A percentile compares a stretch with the other conserved stretches of the same genome.
phyloP scores from a whole-genome alignment of 768 basidiomycete genomes.

The Ramaria rubella region DNA sequence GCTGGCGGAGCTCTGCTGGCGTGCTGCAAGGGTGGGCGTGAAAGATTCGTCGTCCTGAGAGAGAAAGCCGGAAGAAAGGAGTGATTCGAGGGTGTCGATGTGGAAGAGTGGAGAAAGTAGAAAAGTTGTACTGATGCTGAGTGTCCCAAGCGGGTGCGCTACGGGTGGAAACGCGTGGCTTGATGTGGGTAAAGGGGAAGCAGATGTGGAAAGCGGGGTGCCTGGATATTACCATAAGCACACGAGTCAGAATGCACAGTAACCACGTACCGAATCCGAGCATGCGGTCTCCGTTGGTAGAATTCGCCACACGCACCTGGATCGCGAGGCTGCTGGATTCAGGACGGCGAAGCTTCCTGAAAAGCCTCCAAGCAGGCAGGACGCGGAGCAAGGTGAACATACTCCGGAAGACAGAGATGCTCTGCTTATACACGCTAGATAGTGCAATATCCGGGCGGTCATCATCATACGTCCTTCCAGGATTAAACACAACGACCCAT shows the following conservation, averaged over 20 bases:
- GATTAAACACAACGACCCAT: constrained; percentile 49
- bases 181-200: constrained; percentile 37
- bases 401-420: constrained; percentile 76
- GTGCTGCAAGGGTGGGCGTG: constrained; percentile 64
- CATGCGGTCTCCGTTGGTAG: not conserved
- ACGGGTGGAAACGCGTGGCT: constrained; percentile 60
- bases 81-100: constrained; percentile 69
- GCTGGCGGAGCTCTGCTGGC: constrained; percentile 53
- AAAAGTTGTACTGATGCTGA: constrained; percentile 58
- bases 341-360: constrained; percentile 49
- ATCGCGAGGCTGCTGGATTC: constrained; percentile 41
- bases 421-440: constrained; percentile 78
- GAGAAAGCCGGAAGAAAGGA: constrained; percentile 67
- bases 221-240: constrained; percentile 11
- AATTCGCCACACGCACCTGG: constrained; percentile 34
- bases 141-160: constrained; percentile 59
- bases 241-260: not conserved
- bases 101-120: constrained; percentile 63
- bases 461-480: constrained; percentile 6
- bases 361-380: constrained; percentile 70
- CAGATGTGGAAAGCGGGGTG: not conserved
- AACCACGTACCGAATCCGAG: constrained; percentile 17
- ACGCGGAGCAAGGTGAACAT: constrained; percentile 66
- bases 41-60: constrained; percentile 60
- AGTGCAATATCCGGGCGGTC: constrained; percentile 46